Evolutionary conservation across 2,329 filamentous ascomycete genomes (phyloP).

Genomic region (Niveomyces coronatus): DNA sequence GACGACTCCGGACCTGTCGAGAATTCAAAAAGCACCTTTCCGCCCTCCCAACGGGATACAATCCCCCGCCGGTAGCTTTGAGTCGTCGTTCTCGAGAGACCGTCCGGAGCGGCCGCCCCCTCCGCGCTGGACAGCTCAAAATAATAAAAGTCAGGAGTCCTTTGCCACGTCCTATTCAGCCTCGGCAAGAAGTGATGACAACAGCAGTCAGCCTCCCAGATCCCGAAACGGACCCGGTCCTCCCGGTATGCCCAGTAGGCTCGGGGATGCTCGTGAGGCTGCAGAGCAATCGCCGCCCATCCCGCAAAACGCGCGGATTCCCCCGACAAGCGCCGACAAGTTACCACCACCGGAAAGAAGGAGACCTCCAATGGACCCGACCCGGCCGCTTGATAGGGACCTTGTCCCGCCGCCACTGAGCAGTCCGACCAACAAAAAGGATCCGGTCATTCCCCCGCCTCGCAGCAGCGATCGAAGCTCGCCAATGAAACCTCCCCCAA

Average conservation of each 20-base stretch:
- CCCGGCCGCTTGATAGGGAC: slow-evolving; percentile 43
- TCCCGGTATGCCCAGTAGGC: slow-evolving; percentile 27
- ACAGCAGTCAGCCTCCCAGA: slow-evolving; percentile 37
- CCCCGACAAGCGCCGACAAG: slow-evolving; percentile 15
- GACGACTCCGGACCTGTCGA: slow-evolving; percentile 11
- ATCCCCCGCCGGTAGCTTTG: slow-evolving; percentile 42
- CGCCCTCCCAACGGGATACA: slow-evolving; percentile 30
- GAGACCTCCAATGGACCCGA: slow-evolving; percentile 55
- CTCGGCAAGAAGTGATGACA: slow-evolving; percentile 40
- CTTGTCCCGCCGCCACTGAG: slow-evolving; percentile 49
- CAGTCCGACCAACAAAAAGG: slow-evolving; percentile 35
- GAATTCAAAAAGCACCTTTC: slow-evolving; percentile 14
- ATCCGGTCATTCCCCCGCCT: slow-evolving; percentile 37
- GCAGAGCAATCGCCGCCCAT: slow-evolving; percentile 8
- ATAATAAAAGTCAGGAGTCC: slow-evolving; percentile 49
- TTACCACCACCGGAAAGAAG: slow-evolving; percentile 49
- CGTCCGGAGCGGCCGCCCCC: slow-evolving; percentile 24
- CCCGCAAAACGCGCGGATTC: slow-evolving; percentile 18
- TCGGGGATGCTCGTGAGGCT: slow-evolving; percentile 21
- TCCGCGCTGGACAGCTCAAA: slow-evolving; percentile 36
- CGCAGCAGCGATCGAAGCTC: slow-evolving; percentile 40
- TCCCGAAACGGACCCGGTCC: slow-evolving; percentile 41
- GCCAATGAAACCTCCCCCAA: slow-evolving; percentile 31
- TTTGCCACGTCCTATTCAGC: slow-evolving; percentile 35
- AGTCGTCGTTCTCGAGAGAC: slow-evolving; percentile 32